These are phyloP conservation scores for Ophiognomonia clavigignenti-juglandacearum DNA, from an alignment of 2,329 filamentous ascomycete species.

Conservation along the genomic window DNA sequence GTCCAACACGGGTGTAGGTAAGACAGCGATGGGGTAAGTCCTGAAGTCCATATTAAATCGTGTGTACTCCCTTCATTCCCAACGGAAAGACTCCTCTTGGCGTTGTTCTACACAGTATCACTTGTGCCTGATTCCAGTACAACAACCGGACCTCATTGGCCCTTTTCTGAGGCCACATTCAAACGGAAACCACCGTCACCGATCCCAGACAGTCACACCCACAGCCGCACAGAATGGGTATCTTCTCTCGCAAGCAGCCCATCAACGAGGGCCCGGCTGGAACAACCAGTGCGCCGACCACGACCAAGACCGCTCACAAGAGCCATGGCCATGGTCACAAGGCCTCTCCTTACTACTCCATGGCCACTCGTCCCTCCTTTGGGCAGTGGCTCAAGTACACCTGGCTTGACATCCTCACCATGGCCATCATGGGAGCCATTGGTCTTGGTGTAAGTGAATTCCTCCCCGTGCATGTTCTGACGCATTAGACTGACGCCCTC, in stretches of 20 bases:
- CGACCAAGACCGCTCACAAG: conserved; percentile 4
- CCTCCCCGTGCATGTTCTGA: background rate
- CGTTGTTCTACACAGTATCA: too few species aligned
- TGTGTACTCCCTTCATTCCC: background rate
- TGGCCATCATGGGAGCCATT: conserved; percentile 60
- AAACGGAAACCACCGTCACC: too few species aligned
- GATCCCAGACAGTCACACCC: too few species aligned
- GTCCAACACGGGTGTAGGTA: too few species aligned
- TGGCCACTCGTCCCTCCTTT: conserved; percentile 33
- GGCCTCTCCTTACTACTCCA: conserved; percentile 21
- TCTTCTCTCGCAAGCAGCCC: conserved; percentile 22
- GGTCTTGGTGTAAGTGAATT: conserved; percentile 60
- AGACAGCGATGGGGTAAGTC: background rate
- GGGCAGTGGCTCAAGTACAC: conserved; percentile 66
- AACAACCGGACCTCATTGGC: too few species aligned
- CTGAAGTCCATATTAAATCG: background rate
- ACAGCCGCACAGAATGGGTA: background rate
- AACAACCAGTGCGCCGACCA: conserved; percentile 4
- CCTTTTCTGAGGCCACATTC: too few species aligned
- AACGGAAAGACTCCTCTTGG: too few species aligned
- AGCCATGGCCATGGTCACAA: conserved; percentile 2
- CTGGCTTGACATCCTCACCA: conserved; percentile 64
- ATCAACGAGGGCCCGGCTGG: conserved; percentile 10
- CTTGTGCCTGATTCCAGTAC: too few species aligned
- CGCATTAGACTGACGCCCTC: background rate